Conservation (phyloP, 192 early-diverging fungal genomes). For the Gryganskiella cystojenkinii region DNA sequence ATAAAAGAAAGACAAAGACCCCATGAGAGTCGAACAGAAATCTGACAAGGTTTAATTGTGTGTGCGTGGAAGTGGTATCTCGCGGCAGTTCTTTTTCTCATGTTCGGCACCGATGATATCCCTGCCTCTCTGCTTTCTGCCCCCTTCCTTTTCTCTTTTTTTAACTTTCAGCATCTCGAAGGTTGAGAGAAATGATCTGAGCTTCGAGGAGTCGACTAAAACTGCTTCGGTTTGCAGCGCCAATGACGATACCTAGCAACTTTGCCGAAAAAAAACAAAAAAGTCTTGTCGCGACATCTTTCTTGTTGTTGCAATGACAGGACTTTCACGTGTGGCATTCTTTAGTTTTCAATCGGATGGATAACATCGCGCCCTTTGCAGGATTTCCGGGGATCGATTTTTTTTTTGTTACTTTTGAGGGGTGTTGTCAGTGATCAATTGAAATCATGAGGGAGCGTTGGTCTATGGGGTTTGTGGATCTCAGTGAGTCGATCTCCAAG, state of each 20-base stretch:
- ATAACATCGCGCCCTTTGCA: slow-evolving; percentile 46
- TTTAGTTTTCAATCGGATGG: slow-evolving; percentile 55
- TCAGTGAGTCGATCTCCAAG: too few species aligned
- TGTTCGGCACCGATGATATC: not conserved
- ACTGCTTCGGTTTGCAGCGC: slow-evolving; percentile 35
- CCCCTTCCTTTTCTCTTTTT: not conserved
- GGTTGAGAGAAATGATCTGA: not conserved
- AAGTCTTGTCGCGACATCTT: not conserved
- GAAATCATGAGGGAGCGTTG: not conserved
- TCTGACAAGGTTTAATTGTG: slow-evolving; percentile 44
- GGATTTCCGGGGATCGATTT: slow-evolving; percentile 3
- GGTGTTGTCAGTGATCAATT: not conserved
- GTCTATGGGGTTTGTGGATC: not conserved
- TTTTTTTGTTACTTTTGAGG: slow-evolving; percentile 1
- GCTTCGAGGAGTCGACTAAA: not conserved
- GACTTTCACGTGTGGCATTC: slow-evolving; percentile 17
- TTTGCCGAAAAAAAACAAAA: slow-evolving; percentile 24
- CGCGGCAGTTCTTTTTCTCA: not conserved
- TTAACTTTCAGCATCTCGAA: not conserved
- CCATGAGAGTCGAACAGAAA: slow-evolving; percentile 55
- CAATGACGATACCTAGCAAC: slow-evolving; percentile 42
- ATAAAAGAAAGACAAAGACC: not conserved
- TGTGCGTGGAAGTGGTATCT: not conserved
- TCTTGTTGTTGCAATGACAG: too few species aligned
- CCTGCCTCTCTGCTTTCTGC: not conserved